phyloP scores from a whole-genome alignment of 306 rosid species.

The Castanospermum australe region DNA sequence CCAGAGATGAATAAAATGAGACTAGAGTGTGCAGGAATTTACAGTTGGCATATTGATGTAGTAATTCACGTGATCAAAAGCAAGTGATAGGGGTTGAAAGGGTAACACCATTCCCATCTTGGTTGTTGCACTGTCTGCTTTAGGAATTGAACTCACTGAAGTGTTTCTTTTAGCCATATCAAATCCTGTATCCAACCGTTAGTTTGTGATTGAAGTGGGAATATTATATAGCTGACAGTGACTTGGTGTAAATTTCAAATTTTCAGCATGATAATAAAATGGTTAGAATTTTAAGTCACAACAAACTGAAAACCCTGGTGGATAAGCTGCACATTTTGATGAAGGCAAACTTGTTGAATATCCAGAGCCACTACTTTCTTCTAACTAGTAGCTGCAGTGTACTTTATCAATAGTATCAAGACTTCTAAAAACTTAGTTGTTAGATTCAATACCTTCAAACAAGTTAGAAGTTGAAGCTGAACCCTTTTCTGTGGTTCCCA shows the following conservation, averaged over 20 bases:
- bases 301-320: not conserved
- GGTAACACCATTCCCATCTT: constrained; percentile 57
- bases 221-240: not conserved
- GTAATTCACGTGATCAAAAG: constrained; percentile 51
- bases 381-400: not conserved
- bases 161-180: constrained; percentile 26
- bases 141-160: constrained; percentile 23
- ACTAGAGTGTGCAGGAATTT: constrained; percentile 19
- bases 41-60: constrained; percentile 53
- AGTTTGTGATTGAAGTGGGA: constrained; percentile 15
- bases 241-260: not conserved
- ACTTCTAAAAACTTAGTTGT: too few species aligned
- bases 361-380: not conserved
- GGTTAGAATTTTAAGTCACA: not conserved
- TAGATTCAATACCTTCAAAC: not conserved
- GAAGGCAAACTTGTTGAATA: too few species aligned
- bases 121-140: constrained; percentile 13
- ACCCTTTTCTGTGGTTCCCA: not conserved
- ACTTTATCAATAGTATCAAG: not conserved
- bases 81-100: constrained; percentile 50
- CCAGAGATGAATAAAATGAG: constrained; percentile 13
- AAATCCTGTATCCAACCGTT: constrained; percentile 31
- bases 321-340: not conserved
- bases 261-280: not conserved
- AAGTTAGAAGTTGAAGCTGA: not conserved